Evolutionary conservation across 1,284 basidiomycete species (phyloP).

Genomic region (Boletellus deceptivus): DNA sequence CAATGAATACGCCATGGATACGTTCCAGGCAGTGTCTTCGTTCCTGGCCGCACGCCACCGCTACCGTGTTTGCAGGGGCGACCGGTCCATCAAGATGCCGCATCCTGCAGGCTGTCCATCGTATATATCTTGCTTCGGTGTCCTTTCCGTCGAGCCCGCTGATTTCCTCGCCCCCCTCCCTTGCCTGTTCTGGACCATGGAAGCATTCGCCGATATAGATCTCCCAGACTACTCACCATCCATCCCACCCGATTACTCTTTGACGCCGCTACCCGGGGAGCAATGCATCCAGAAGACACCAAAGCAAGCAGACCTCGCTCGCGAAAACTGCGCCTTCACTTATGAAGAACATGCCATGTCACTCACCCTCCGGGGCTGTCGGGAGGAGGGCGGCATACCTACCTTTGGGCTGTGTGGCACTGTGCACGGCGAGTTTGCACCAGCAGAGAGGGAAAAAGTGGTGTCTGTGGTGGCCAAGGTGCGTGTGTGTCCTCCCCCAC

Average conservation of each 20-base stretch:
- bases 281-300: constrained; percentile 34
- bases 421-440: constrained; percentile 39
- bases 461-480: constrained; percentile 47
- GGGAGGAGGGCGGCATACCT: constrained; percentile 32
- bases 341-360: constrained; percentile 32
- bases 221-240: constrained; percentile 33
- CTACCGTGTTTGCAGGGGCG: constrained; percentile 3
- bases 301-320: constrained; percentile 7
- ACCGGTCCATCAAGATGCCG: constrained; percentile 11
- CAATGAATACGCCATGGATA: not conserved
- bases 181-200: constrained; percentile 15
- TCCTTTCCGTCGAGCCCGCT: not conserved
- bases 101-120: constrained; percentile 14
- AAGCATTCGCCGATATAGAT: constrained; percentile 9
- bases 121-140: constrained; percentile 21
- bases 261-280: constrained; percentile 33
- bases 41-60: constrained; percentile 14
- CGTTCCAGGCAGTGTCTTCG: constrained; percentile 12
- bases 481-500: constrained; percentile 15
- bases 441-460: constrained; percentile 41
- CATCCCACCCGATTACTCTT: constrained; percentile 35
- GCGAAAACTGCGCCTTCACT: constrained; percentile 31
- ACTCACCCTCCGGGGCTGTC: constrained; percentile 29
- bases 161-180: constrained; percentile 1
- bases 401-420: constrained; percentile 33